phyloP scores from a whole-genome alignment of 768 basidiomycete species.

The Podaxis sp. region DNA sequence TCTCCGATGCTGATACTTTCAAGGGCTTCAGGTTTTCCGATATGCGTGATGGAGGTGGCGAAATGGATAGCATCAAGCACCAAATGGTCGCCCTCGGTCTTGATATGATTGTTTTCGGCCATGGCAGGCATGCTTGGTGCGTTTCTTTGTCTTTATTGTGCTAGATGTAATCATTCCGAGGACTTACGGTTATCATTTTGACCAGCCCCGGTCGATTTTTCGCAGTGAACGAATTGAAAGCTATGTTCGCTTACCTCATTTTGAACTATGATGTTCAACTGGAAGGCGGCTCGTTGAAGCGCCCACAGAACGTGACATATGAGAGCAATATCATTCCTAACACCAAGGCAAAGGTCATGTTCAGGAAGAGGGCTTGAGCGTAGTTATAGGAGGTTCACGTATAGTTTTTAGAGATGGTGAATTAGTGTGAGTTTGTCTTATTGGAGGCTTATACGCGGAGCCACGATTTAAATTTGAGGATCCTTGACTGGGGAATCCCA shows the following conservation, averaged over 20 bases:
- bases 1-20: conserved; percentile 42
- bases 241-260: conserved; percentile 37
- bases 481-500: too few relatives aligned
- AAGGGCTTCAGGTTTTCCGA: conserved; percentile 48
- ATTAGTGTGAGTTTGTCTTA: too few relatives aligned
- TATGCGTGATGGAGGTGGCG: conserved; percentile 29
- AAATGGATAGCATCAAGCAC: conserved; percentile 30
- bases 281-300: conserved; percentile 8
- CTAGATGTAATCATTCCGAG: neutral
- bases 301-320: neutral
- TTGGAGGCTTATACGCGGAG: too few relatives aligned
- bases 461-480: too few relatives aligned
- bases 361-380: conserved; percentile 14
- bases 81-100: conserved; percentile 31
- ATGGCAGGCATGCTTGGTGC: conserved; percentile 36
- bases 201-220: conserved; percentile 44
- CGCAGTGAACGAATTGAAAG: conserved; percentile 44
- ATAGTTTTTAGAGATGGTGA: too few relatives aligned
- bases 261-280: conserved; percentile 39
- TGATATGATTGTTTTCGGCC: conserved; percentile 39
- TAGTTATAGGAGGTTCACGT: neutral
- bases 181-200: neutral
- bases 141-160: neutral
- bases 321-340: conserved; percentile 6
- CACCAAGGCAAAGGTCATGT: conserved; percentile 14